phyloP scores from a whole-genome alignment of 108 stramenopile species.

The Discostella stelligeroides region DNA sequence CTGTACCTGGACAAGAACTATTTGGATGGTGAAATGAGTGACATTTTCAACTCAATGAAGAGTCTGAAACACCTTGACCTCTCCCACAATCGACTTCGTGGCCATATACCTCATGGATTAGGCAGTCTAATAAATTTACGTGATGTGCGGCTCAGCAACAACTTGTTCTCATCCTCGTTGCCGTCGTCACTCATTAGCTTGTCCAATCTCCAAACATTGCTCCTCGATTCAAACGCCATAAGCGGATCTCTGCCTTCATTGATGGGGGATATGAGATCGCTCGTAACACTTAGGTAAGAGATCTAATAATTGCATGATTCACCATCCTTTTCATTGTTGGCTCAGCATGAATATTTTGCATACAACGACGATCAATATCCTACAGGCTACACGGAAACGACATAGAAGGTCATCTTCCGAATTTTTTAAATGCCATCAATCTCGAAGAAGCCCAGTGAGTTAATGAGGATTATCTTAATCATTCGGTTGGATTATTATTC shows the following conservation, averaged over 20 bases:
- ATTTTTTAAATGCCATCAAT: slow-evolving; percentile 25
- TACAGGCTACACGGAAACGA: slow-evolving; percentile 38
- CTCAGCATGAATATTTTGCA: no score
- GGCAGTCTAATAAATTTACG: slow-evolving; percentile 38
- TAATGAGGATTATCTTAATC: background rate
- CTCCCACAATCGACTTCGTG: slow-evolving; percentile 47
- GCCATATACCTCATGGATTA: slow-evolving; percentile 53
- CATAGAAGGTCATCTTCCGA: slow-evolving; percentile 33
- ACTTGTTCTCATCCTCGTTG: slow-evolving; percentile 43
- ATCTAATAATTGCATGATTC: background rate
- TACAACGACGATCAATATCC: background rate
- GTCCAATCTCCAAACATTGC: slow-evolving; percentile 29
- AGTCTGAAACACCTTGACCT: slow-evolving; percentile 20
- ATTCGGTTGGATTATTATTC: no score
- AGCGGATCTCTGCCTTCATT: slow-evolving; percentile 34
- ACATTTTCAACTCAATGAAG: slow-evolving; percentile 15
- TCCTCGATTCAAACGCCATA: slow-evolving; percentile 40
- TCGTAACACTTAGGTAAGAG: slow-evolving; percentile 25
- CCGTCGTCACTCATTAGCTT: slow-evolving; percentile 37
- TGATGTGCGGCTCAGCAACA: slow-evolving; percentile 44
- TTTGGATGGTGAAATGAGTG: slow-evolving; percentile 30
- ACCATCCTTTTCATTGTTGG: no score
- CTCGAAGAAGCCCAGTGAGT: slow-evolving; percentile 40
- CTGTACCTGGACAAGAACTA: slow-evolving; percentile 52
- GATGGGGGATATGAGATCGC: slow-evolving; percentile 22